Conservation (phyloP, 1,139 yeast genomes). For the Williopsis jadinii region DNA sequence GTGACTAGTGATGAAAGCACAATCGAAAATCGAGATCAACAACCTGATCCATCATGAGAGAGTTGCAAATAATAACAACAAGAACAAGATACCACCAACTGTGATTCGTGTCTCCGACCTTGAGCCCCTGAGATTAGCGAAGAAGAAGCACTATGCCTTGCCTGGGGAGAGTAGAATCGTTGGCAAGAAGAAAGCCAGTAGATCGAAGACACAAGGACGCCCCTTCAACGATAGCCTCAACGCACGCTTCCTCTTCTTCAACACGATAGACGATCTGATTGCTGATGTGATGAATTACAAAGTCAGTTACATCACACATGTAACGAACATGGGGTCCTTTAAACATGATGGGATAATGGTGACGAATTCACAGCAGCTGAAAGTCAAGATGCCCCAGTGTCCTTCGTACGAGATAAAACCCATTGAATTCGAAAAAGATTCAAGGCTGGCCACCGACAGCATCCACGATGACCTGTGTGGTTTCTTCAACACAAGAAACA, state of each 20-base stretch:
- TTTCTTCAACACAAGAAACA: conserved; percentile 16
- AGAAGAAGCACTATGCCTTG: conserved; percentile 22
- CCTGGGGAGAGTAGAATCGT: conserved; percentile 2
- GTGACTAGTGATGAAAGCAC: background rate
- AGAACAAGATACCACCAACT: conserved; percentile 12
- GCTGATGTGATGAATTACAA: conserved; percentile 14
- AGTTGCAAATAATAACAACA: background rate
- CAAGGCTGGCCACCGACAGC: conserved; percentile 4
- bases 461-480: conserved; percentile 20
- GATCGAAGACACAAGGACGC: conserved; percentile 29
- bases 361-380: conserved; percentile 9
- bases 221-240: conserved; percentile 31
- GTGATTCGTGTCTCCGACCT: conserved; percentile 15
- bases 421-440: conserved; percentile 16
- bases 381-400: conserved; percentile 6
- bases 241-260: conserved; percentile 26
- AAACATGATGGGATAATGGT: conserved; percentile 4
- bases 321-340: conserved; percentile 9
- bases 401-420: conserved; percentile 7
- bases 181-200: conserved; percentile 1
- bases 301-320: conserved; percentile 8
- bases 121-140: conserved; percentile 21
- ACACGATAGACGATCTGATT: conserved; percentile 18
- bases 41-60: background rate
- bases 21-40: background rate